Evolutionary conservation across 768 basidiomycete genomes (phyloP), one percentile per base, ranked within the genome.

Genomic region (Trametes villosa): DNA sequence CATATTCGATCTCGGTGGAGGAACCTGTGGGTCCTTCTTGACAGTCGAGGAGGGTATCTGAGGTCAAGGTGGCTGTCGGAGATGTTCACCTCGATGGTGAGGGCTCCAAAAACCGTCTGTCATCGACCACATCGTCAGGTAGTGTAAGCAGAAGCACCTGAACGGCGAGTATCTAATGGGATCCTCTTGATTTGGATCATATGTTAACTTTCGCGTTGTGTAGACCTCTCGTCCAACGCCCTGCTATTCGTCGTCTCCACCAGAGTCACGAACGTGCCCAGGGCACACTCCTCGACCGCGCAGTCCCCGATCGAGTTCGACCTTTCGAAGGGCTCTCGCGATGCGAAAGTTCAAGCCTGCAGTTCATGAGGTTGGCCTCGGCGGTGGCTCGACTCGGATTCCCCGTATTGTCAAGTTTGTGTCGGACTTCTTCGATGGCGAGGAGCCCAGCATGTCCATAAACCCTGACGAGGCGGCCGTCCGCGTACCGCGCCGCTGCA

Each of bases 381-480:
- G 97, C 68, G 96, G 96, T 75, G 96, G 96, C 63, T 98, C 96
- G 49, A 98, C 96, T 57, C 95, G 95, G 86, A 98, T 98, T 66
- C 96, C 96, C 67, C 92, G 93, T 76, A 91, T 98, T 71, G 89
- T 94, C 75, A 96, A 97, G 79, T 91, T 98, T 73, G 93, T 98
- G 58, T 96, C 93, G 66, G 96, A 98, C 78, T 97, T 92, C 86
- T 98, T 98, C 84, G 92, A 92, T 75, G 96, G 96, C 75, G 95
- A 96, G 83, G 95, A 97, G 81, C 96, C 94, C 70, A 95, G 94
- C 85, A 97, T 96, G 86, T 91, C 90, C 79, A 98, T 98, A 83
- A 98, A 98, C 87, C 96, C 96, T 52, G 96, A 98, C 67, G 96
- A 98, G 80, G 96, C 96, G 57, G 95, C 98, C n/a, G n/a, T n/a